These are phyloP conservation scores for Silene coronaria DNA, from an alignment of 179 eudicot genomes.

Conservation along the genomic window DNA sequence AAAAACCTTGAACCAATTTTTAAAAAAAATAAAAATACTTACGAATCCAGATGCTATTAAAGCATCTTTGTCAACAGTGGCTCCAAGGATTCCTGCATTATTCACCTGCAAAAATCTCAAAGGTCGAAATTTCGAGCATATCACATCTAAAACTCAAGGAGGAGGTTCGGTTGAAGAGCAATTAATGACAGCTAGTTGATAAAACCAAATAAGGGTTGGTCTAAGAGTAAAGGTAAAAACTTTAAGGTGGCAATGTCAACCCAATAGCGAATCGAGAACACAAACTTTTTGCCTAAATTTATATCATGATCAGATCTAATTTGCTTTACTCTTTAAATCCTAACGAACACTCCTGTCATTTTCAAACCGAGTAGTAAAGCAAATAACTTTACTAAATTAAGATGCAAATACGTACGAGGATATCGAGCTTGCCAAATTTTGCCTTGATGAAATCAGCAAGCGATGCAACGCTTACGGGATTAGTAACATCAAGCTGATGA, in stretches of 20 bases:
- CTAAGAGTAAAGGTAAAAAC: no score
- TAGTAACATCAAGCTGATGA: slow-evolving; percentile 50
- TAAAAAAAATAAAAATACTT: background rate
- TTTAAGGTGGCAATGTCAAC: no score
- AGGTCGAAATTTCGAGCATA: no score
- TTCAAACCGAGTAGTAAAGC: background rate
- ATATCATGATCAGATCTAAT: no score
- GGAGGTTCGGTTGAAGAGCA: no score
- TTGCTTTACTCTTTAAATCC: background rate
- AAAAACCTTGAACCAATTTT: background rate
- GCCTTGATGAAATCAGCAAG: slow-evolving; percentile 39
- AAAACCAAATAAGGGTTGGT: no score
- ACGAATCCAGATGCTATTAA: slow-evolving; percentile 5
- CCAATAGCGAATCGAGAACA: no score
- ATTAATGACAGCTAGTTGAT: no score
- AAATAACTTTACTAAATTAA: background rate
- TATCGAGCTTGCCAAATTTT: slow-evolving; percentile 52
- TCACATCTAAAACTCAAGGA: no score
- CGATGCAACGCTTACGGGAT: slow-evolving; percentile 29
- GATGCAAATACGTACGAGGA: slow-evolving; percentile 35
- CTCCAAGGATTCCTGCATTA: slow-evolving; percentile 15
- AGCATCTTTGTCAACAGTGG: background rate
- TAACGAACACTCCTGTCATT: background rate
- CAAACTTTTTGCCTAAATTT: no score
- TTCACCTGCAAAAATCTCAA: background rate